phyloP scores from a whole-genome alignment of 176 grass and related monocot species.

The Chloris gayana region DNA sequence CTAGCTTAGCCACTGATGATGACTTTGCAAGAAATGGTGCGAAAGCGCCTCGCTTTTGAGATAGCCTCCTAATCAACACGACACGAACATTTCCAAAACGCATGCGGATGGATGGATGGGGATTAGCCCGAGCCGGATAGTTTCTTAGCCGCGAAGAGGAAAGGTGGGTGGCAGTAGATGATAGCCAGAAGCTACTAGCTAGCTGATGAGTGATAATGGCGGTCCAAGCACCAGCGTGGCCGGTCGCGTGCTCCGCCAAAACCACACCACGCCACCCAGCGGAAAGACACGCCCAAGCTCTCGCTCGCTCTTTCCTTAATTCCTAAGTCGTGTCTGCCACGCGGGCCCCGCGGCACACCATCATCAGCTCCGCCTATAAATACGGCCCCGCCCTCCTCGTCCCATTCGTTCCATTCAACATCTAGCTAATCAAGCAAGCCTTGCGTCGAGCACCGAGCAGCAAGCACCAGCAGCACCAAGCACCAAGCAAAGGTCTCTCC shows the following conservation, averaged over 20 bases:
- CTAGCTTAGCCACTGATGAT: neutral
- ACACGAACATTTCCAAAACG: neutral
- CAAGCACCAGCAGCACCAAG: too few species aligned
- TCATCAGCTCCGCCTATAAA: slow-evolving; percentile 44
- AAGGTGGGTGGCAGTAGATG: neutral
- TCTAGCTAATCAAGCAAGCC: slow-evolving; percentile 23
- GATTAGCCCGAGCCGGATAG: neutral
- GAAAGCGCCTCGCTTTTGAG: neutral
- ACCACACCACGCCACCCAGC: neutral
- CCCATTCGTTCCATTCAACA: slow-evolving; percentile 53
- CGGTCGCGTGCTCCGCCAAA: neutral
- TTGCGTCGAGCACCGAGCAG: neutral
- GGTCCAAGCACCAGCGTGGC: neutral
- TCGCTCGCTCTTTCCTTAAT: slow-evolving; percentile 30
- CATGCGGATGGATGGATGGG: neutral
- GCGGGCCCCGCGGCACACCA: slow-evolving; percentile 14
- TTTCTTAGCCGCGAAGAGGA: slow-evolving; percentile 13
- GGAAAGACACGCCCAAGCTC: neutral
- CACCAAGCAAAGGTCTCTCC: neutral
- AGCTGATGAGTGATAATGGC: neutral
- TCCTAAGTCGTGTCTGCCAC: slow-evolving; percentile 39
- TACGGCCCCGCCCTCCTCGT: slow-evolving; percentile 37
- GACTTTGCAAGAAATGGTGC: neutral
- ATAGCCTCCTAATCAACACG: neutral
- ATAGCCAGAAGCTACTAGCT: neutral